Base-by-base conservation (phyloP, 2,329 filamentous ascomycete species). In the Exophiala bonariae region DNA sequence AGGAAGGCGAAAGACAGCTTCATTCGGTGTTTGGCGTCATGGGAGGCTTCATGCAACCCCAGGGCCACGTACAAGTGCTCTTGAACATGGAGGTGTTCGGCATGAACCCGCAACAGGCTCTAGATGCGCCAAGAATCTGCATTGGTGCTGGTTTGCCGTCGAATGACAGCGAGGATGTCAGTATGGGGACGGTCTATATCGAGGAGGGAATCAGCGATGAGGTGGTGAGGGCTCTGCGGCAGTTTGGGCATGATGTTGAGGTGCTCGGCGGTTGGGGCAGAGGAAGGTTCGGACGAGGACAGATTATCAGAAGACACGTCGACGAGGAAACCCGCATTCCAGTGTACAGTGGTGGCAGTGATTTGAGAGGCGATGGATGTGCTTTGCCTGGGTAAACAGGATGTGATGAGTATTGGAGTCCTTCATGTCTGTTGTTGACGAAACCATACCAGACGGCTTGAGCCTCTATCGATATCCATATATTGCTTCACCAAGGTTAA, bases 41-140 rank as follows among this genome's bases (percentile, higher is more conserved):
- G 93, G 93, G 93, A 42, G 92, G 90, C 2, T 97, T 95, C 70
- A 97, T 97, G 87, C 93, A 99, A 71, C 93, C 93, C 0, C 93
- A 97, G 68, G 93, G 92, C 17, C 93, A 97, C 51, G 85, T 97
- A 0, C 93, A 97, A 68, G 90, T 96, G 1, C 71, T 99, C 8
- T 75, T 97, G 2, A 95, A 95, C 57, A 91, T 95, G 79, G 70
- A 95, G 0, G 81, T 90, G 0, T 95, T 91, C 59, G 82, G 83
- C 2, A 76, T 89, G 43, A 86, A 85, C 54, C 90, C 91, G 1
- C 93, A 99, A 68, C 83, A 89, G 49, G 90, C 92, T 2, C 78
- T 97, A 0, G 93, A 99, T 63, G 86, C 92, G 3, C 92, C 93
- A 13, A 78, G 93, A n/a, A 79, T 97, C 56, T 96, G 90, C 60